phyloP scores from a whole-genome alignment of 805 yeast species.

The Yarrowia sp. region DNA sequence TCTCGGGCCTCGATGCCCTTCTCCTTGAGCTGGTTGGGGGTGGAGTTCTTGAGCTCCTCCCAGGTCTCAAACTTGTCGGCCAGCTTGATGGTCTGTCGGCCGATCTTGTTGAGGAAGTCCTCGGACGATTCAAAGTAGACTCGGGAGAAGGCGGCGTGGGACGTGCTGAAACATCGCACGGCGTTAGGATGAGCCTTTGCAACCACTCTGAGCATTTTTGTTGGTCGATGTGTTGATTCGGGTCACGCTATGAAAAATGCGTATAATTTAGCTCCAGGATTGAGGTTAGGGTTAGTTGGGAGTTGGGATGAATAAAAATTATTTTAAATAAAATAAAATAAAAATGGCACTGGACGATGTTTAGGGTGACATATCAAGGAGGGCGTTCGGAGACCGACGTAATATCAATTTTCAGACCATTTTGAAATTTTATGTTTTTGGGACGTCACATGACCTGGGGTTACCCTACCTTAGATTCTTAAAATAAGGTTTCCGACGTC shows the following conservation, averaged over 20 bases:
- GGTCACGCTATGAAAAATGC: neutral
- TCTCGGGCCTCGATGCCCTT: slow-evolving; percentile 72
- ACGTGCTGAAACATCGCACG: slow-evolving; percentile 22
- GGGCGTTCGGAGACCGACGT: neutral
- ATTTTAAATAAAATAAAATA: neutral
- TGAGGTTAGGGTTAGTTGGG: neutral
- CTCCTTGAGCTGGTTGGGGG: slow-evolving; percentile 59
- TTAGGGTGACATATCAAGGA: no score
- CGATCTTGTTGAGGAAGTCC: slow-evolving; percentile 67
- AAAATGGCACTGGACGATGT: no score
- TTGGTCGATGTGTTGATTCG: slow-evolving; percentile 2
- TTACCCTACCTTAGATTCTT: no score
- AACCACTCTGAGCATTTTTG: slow-evolving; percentile 25
- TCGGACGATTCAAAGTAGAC: neutral
- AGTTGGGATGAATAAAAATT: neutral
- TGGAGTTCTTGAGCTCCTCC: slow-evolving; percentile 61
- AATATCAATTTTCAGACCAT: neutral
- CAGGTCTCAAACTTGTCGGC: slow-evolving; percentile 69
- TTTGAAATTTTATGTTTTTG: no score
- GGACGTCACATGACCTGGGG: no score
- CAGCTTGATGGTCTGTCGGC: slow-evolving; percentile 69
- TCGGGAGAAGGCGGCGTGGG: slow-evolving; percentile 2
- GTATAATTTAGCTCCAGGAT: neutral
- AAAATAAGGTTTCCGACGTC: no score
- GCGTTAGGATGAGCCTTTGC: slow-evolving; percentile 20